Evolutionary conservation across 192 early-diverging fungal species (phyloP).

Genomic region (Umbelopsis sp.): DNA sequence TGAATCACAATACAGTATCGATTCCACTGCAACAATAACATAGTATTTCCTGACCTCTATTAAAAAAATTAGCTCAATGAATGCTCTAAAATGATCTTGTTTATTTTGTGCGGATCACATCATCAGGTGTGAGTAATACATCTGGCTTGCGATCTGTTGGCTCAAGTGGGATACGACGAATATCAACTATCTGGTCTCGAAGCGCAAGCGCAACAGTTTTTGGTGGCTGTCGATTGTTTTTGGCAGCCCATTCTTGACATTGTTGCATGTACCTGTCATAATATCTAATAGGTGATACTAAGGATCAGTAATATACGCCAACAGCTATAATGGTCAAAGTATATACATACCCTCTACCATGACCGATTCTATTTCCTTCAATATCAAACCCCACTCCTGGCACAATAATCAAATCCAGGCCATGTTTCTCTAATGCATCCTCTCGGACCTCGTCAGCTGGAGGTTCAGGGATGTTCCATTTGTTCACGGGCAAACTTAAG

Average conservation of each 20-base stretch:
- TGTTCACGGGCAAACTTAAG: constrained; percentile 57
- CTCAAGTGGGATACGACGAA: constrained; percentile 30
- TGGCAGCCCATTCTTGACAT: constrained; percentile 34
- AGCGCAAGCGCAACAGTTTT: constrained; percentile 53
- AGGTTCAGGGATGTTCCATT: constrained; percentile 74
- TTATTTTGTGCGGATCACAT: background rate
- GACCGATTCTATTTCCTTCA: constrained; percentile 58
- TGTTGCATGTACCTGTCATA: constrained; percentile 60
- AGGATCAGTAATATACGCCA: background rate
- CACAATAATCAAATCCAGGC: constrained; percentile 63
- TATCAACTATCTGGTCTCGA: constrained; percentile 44
- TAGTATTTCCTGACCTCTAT: background rate
- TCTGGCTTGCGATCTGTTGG: constrained; percentile 33
- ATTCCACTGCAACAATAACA: background rate
- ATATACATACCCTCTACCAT: constrained; percentile 58
- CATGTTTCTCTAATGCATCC: constrained; percentile 53
- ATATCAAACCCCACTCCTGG: constrained; percentile 65
- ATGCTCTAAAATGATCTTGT: background rate
- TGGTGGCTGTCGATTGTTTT: background rate
- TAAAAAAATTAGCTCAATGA: background rate
- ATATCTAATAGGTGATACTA: constrained; percentile 37
- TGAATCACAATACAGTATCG: background rate
- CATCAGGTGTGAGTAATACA: constrained; percentile 25
- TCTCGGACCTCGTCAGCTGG: constrained; percentile 46
- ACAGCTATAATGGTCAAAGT: background rate